Evolutionary conservation across 2,329 filamentous ascomycete genomes (phyloP).

Genomic region (Penicillium sp.): DNA sequence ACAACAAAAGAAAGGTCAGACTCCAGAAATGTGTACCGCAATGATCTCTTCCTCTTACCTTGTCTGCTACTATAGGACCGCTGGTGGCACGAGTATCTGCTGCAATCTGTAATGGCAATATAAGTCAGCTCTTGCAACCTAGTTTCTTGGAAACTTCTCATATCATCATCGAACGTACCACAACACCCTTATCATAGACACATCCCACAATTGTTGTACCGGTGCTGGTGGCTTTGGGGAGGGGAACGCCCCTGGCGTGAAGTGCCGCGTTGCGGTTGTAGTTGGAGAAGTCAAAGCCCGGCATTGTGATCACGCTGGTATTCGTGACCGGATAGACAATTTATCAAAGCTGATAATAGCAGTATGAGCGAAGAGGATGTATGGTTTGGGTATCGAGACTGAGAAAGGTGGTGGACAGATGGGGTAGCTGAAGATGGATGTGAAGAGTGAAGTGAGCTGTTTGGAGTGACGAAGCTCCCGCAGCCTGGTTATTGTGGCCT

Average conservation of each 20-base stretch:
- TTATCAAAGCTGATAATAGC: not conserved
- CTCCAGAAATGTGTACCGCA: not conserved
- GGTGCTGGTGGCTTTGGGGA: conserved; percentile 97
- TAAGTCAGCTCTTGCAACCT: conserved; percentile 20
- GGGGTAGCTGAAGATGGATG: conserved; percentile 20
- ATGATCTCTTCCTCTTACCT: conserved; percentile 54
- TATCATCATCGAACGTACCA: conserved; percentile 59
- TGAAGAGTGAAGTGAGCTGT: conserved; percentile 38
- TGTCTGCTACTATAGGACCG: conserved; percentile 98
- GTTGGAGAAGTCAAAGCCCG: conserved; percentile 99
- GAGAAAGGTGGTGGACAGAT: conserved; percentile 29
- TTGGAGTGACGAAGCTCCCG: conserved; percentile 47
- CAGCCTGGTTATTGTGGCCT: conserved; percentile 34
- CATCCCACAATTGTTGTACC: conserved; percentile 99
- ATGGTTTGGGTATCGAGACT: not conserved
- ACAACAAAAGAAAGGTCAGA: conserved; percentile 6
- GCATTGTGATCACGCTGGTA: conserved; percentile 63
- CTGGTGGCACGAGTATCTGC: conserved; percentile 97
- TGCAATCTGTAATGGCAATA: conserved; percentile 67
- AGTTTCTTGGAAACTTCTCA: not conserved
- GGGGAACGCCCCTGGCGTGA: conserved; percentile 87
- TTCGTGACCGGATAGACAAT: conserved; percentile 9
- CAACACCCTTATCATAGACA: conserved; percentile 93
- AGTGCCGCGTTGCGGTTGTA: conserved; percentile 98
- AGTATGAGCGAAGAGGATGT: not conserved